Evolutionary conservation across 805 yeast species (phyloP).

Genomic region (Clavispora asparagi): DNA sequence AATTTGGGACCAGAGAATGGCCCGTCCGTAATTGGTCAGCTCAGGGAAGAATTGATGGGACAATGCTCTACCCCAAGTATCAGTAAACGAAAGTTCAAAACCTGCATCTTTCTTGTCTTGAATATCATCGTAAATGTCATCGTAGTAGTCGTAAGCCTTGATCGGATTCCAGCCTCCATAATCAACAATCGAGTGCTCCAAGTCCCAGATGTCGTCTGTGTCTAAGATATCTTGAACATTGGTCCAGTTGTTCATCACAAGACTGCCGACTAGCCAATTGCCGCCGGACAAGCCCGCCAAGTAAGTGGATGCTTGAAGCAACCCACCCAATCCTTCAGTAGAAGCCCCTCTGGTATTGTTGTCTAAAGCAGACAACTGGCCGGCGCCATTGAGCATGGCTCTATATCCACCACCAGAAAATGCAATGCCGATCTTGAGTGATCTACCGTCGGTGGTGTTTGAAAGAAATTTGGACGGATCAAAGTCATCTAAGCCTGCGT

Average conservation of each 20-base stretch:
- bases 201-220: slow-evolving; percentile 30
- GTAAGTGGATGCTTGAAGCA: slow-evolving; percentile 17
- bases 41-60: slow-evolving; percentile 34
- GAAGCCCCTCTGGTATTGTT: slow-evolving; percentile 47
- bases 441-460: slow-evolving; percentile 27
- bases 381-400: slow-evolving; percentile 85
- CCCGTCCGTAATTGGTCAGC: slow-evolving; percentile 22
- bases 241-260: slow-evolving; percentile 56
- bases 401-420: slow-evolving; percentile 89
- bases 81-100: slow-evolving; percentile 33
- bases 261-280: slow-evolving; percentile 60
- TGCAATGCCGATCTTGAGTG: slow-evolving; percentile 50
- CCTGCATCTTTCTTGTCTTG: slow-evolving; percentile 33
- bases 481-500: slow-evolving; percentile 43
- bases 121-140: slow-evolving; percentile 23
- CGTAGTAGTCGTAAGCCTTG: slow-evolving; percentile 18
- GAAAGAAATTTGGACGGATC: slow-evolving; percentile 38
- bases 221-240: slow-evolving; percentile 38
- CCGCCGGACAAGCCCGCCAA: slow-evolving; percentile 29
- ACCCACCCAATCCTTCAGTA: slow-evolving; percentile 15
- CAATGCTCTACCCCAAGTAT: slow-evolving; percentile 40
- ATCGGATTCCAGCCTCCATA: slow-evolving; percentile 21
- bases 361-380: slow-evolving; percentile 74
- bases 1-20: slow-evolving; percentile 28
- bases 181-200: slow-evolving; percentile 19